phyloP scores from a whole-genome alignment of 2,329 filamentous ascomycete genomes.

The Biscogniauxia marginata region DNA sequence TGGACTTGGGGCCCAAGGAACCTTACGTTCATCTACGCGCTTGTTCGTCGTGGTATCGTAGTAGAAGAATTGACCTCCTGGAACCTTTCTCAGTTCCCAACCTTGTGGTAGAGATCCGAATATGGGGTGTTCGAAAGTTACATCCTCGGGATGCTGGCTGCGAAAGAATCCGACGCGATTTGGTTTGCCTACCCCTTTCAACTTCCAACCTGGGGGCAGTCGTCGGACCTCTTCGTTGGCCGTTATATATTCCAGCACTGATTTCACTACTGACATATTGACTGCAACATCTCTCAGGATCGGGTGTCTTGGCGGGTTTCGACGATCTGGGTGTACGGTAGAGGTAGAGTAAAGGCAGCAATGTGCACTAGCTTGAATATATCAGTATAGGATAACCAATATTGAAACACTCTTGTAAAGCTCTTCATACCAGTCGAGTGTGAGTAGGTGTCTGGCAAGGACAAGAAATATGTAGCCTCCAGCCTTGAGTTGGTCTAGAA shows the following conservation, averaged over 20 bases:
- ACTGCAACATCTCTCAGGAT: too few species aligned
- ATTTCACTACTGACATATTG: background rate
- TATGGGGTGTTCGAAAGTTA: slow-evolving; percentile 4
- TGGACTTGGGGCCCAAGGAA: background rate
- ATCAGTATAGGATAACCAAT: too few species aligned
- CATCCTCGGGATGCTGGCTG: background rate
- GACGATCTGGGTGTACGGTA: background rate
- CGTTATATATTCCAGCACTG: background rate
- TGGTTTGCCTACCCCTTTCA: background rate
- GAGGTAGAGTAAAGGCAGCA: too few species aligned
- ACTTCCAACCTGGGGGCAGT: background rate
- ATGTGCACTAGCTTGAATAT: background rate
- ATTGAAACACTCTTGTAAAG: too few species aligned
- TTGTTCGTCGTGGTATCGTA: slow-evolving; percentile 3
- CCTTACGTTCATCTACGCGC: background rate
- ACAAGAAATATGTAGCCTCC: too few species aligned
- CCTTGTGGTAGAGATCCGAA: slow-evolving; percentile 4
- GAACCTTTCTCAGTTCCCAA: slow-evolving; percentile 5
- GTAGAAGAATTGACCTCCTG: background rate
- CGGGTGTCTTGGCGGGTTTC: too few species aligned
- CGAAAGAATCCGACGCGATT: slow-evolving; percentile 1
- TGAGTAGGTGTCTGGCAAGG: too few species aligned
- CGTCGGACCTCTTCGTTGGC: background rate
- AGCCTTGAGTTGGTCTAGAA: too few species aligned
- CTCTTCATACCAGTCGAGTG: too few species aligned